A percentile compares a stretch with the other conserved stretches of the same genome.
phyloP scores from a whole-genome alignment of 768 basidiomycete genomes.

The Hirschioporus abietinus region DNA sequence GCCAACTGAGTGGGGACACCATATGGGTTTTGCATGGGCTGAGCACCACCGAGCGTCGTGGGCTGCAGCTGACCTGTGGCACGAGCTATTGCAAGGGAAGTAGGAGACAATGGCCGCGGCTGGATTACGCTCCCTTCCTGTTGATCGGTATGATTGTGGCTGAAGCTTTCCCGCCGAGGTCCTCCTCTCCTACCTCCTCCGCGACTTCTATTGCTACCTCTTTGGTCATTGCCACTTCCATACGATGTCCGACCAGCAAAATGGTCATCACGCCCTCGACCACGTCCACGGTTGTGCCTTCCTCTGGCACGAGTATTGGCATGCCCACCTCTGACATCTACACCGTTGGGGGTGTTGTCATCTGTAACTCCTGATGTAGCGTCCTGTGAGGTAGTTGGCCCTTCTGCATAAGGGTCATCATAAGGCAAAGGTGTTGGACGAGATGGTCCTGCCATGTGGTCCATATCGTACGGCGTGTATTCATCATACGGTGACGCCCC shows the following conservation, averaged over 20 bases:
- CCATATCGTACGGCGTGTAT: slow-evolving; percentile 63
- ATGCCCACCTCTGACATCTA: background rate
- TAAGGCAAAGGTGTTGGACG: slow-evolving; percentile 70
- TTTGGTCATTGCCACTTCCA: background rate
- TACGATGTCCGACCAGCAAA: background rate
- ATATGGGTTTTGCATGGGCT: slow-evolving; percentile 7
- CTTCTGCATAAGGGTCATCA: slow-evolving; percentile 71
- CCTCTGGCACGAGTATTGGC: background rate
- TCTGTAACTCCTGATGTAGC: background rate
- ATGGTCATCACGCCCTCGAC: slow-evolving; percentile 24
- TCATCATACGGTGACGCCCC: slow-evolving; percentile 62
- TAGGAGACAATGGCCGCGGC: slow-evolving; percentile 33
- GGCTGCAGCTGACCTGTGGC: slow-evolving; percentile 35
- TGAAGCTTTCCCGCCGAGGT: slow-evolving; percentile 21
- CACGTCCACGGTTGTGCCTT: slow-evolving; percentile 27
- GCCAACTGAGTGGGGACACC: background rate
- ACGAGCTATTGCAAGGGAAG: slow-evolving; percentile 42
- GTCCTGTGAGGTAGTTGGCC: slow-evolving; percentile 3
- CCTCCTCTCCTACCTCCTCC: slow-evolving; percentile 24
- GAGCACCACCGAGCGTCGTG: slow-evolving; percentile 16
- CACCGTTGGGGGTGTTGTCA: background rate
- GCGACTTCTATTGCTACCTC: slow-evolving; percentile 22
- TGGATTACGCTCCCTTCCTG: slow-evolving; percentile 3
- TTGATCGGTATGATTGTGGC: slow-evolving; percentile 23
- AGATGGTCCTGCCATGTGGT: slow-evolving; percentile 47